A percentile compares a stretch with the other conserved stretches of the same genome.
Conservation (phyloP, 345 rosid genomes). For the Leavenworthia alabamica region DNA sequence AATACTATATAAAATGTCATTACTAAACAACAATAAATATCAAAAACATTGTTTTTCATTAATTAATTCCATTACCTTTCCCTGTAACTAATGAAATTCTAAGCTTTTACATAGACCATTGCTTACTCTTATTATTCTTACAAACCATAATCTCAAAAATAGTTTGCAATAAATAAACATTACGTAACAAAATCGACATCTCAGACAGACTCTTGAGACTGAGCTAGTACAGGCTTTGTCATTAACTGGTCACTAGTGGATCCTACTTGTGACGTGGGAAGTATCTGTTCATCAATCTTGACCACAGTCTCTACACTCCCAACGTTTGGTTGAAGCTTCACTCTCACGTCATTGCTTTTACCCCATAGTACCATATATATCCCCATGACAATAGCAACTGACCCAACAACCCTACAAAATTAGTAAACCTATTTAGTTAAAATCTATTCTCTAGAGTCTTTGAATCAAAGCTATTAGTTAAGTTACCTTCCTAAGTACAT, state of each 20-base stretch:
- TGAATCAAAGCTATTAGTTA: background rate
- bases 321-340: constrained; percentile 4
- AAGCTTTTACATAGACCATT: constrained; percentile 29
- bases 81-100: too few species aligned
- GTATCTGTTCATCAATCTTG: constrained; percentile 9
- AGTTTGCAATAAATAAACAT: constrained; percentile 5
- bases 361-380: constrained; percentile 42
- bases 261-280: background rate
- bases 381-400: constrained; percentile 33
- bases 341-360: constrained; percentile 33
- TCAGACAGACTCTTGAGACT: constrained; percentile 16
- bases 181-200: constrained; percentile 8
- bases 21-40: too few species aligned
- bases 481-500: constrained; percentile 58
- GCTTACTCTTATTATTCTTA: constrained; percentile 20
- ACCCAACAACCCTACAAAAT: constrained; percentile 34
- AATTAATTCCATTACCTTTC: too few species aligned
- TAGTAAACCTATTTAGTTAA: constrained; percentile 1
- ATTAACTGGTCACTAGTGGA: background rate
- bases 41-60: too few species aligned
- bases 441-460: background rate
- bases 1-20: too few species aligned
- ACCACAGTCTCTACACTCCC: constrained; percentile 19
- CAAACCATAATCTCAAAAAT: constrained; percentile 13
- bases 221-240: constrained; percentile 8